Evolutionary conservation across 148 eudicot species (phyloP).

Genomic region (Camellia japonica): DNA sequence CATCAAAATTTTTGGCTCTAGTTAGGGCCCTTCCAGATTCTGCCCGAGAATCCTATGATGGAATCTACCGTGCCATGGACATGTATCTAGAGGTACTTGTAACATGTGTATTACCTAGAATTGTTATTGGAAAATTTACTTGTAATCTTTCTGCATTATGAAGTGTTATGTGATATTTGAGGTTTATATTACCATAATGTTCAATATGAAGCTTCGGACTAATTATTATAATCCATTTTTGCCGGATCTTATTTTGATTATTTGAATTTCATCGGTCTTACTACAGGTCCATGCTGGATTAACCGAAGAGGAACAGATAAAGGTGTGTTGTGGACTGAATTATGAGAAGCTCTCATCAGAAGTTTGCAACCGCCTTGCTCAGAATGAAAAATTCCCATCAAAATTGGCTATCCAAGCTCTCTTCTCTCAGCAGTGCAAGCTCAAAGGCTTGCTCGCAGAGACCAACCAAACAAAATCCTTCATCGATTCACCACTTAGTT

Average conservation of each 20-base stretch:
- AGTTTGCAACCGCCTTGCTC: slow-evolving; percentile 47
- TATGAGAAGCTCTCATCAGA: slow-evolving; percentile 71
- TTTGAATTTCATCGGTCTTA: neutral
- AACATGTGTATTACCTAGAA: neutral
- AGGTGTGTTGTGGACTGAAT: slow-evolving; percentile 49
- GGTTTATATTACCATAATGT: neutral
- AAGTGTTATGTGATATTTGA: neutral
- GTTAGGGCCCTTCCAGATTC: slow-evolving; percentile 60
- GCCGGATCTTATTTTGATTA: neutral
- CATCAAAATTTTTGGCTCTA: slow-evolving; percentile 62
- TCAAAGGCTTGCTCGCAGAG: slow-evolving; percentile 49
- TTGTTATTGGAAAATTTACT: neutral
- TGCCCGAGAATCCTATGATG: slow-evolving; percentile 63
- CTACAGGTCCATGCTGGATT: slow-evolving; percentile 67
- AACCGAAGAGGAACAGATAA: slow-evolving; percentile 63
- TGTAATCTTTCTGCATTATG: neutral
- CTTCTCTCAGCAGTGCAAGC: slow-evolving; percentile 50
- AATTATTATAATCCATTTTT: no score
- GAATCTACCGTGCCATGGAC: slow-evolving; percentile 65
- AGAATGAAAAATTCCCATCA: slow-evolving; percentile 58
- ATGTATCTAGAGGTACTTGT: slow-evolving; percentile 68
- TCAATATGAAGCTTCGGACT: neutral
- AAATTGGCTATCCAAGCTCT: slow-evolving; percentile 52
- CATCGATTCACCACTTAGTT: slow-evolving; percentile 33
- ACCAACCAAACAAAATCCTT: slow-evolving; percentile 26